Percentiles rank a stretch among this genome's conserved stretches.
phyloP scores from a whole-genome alignment of 805 yeast genomes.

The Suhomyces emberorum region DNA sequence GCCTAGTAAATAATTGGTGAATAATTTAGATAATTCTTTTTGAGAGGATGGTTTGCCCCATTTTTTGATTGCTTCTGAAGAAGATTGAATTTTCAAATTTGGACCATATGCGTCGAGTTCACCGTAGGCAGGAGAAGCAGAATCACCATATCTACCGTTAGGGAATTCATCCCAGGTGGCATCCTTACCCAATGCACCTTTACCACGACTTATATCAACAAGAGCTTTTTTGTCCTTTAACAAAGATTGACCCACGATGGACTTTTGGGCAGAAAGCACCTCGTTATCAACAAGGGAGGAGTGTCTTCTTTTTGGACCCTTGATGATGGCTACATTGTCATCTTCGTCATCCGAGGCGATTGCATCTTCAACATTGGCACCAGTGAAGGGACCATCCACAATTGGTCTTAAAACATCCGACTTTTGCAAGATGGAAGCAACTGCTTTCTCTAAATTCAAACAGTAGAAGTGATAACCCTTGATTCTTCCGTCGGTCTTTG shows the following conservation, averaged over 20 bases:
- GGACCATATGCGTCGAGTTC: slow-evolving; percentile 98
- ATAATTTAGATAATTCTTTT: slow-evolving; percentile 61
- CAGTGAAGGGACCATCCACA: slow-evolving; percentile 37
- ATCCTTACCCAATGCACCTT: slow-evolving; percentile 79
- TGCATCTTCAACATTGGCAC: slow-evolving; percentile 28
- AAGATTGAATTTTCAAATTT: slow-evolving; percentile 65
- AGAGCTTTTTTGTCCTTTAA: slow-evolving; percentile 48
- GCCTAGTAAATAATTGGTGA: slow-evolving; percentile 69
- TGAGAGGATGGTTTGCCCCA: slow-evolving; percentile 77
- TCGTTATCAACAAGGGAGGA: slow-evolving; percentile 42
- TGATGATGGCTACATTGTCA: slow-evolving; percentile 21
- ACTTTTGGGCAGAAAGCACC: slow-evolving; percentile 21
- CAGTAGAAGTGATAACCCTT: slow-evolving; percentile 92
- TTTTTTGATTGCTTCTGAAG: slow-evolving; percentile 59
- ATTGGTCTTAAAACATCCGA: slow-evolving; percentile 49
- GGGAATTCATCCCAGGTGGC: slow-evolving; percentile 98
- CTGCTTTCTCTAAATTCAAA: slow-evolving; percentile 85
- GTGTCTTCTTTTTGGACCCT: slow-evolving; percentile 31
- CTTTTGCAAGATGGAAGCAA: slow-evolving; percentile 75
- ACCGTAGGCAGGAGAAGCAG: slow-evolving; percentile 95
- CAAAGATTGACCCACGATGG: slow-evolving; percentile 24
- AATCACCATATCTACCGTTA: slow-evolving; percentile 93
- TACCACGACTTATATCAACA: slow-evolving; percentile 77
- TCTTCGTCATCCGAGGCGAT: slow-evolving; percentile 37
- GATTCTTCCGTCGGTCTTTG: slow-evolving; percentile 53